phyloP scores from a whole-genome alignment of 345 rosid genomes.

The Syzygium aromaticum region DNA sequence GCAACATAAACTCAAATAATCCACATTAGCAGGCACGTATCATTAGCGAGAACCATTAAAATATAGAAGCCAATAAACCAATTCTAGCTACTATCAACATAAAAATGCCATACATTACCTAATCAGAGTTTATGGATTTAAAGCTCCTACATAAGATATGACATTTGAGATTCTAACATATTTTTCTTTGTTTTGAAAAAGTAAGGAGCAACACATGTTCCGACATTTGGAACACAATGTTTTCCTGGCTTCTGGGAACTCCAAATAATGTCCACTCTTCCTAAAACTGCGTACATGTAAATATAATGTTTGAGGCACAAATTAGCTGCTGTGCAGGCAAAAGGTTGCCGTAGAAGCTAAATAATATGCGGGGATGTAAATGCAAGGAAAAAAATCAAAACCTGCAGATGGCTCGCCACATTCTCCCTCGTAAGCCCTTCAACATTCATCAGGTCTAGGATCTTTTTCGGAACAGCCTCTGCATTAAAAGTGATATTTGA shows the following conservation, averaged over 20 bases:
- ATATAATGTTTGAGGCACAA: background rate
- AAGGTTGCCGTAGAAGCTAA: background rate
- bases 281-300: background rate
- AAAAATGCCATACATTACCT: background rate
- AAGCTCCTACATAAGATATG: background rate
- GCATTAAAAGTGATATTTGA: conserved; percentile 11
- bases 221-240: background rate
- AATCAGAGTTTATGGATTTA: background rate
- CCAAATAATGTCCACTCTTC: background rate
- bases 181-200: background rate
- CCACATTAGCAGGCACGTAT: background rate
- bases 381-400: background rate
- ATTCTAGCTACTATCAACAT: background rate
- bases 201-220: background rate
- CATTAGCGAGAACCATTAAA: background rate
- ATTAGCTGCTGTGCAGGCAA: background rate
- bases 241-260: background rate
- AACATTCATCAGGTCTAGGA: conserved; percentile 85
- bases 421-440: conserved; percentile 94
- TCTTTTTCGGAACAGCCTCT: conserved; percentile 97
- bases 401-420: conserved; percentile 99
- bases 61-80: background rate
- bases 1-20: background rate
- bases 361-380: background rate
- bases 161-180: background rate